Base-by-base conservation (phyloP, 805 yeast genomes). In the Candida namnaoensis region DNA sequence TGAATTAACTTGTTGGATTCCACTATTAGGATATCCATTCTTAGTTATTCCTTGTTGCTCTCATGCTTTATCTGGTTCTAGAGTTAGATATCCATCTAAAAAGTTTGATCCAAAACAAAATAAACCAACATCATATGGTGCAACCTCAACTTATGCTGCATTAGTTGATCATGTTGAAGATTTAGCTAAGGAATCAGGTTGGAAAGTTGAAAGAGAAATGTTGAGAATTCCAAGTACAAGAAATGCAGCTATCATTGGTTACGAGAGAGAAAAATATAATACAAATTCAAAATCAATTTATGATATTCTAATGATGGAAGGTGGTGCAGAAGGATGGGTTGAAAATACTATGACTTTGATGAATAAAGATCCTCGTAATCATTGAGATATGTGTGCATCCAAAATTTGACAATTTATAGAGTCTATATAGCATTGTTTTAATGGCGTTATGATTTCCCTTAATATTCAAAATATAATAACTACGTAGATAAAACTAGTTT, bases 41-140 rank as follows among this genome's bases (percentile, higher is more conserved):
- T 67, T 91, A 68, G 95, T 88, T 9, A 86, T 91, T 35, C 98
- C 98, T 10, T 91, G 98, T 58, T 91, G 98, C 59, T 88, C 97
- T 0, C 96, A 91, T 60, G 78, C 83, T 3, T 69, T 91, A 36
- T 74, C 80, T 6, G 98, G 98, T 3, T 80, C 78, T 27, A 79
- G 79, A 50, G 67, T 72, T 3, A 69, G 97, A 52, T 90, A 74
- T 53, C 65, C 79, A 13, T 72, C 76, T 2, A 66, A 68, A 41
- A 64, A 54, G 42, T 40, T 44, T 33, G 38, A 51, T 37, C 50
- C 44, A 19, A 47, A 37, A 5, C 41, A 43, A n/a, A 38, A 41
- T 3, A 44, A 41, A 15, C 42, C 34, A 14, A 41, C 42, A 2
- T 48, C 62, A 11, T 58, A 57, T 42, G 62, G 62, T 5, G 58